These are phyloP conservation scores for Pythium folliculosum DNA, from an alignment of 352 stramenopile genomes.

Conservation along the genomic window DNA sequence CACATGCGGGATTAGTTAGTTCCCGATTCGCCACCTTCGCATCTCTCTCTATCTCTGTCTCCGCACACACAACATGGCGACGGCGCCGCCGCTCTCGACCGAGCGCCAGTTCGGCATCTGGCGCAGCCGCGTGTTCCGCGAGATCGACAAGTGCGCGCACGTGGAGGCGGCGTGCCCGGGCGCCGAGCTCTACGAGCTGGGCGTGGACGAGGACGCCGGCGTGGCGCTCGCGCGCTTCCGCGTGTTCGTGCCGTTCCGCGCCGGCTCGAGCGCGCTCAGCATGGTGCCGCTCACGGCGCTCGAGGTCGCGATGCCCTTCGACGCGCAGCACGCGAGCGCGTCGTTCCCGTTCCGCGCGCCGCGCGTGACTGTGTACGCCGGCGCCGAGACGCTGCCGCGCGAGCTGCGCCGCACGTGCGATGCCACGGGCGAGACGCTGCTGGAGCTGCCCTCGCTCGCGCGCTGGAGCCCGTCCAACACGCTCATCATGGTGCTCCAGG, in stretches of 20 bases:
- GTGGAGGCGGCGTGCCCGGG: conserved; percentile 35
- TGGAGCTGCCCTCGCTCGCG: conserved; percentile 55
- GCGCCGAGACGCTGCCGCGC: conserved; percentile 49
- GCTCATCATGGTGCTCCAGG: conserved; percentile 65
- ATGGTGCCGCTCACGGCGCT: conserved; percentile 64
- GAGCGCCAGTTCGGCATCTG: conserved; percentile 70
- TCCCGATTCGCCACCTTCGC: not conserved
- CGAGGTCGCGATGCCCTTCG: conserved; percentile 63
- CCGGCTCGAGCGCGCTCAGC: conserved; percentile 64
- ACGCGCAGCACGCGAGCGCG: conserved; percentile 22
- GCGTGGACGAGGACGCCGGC: conserved; percentile 51
- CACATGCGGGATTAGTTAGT: no score
- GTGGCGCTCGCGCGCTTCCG: conserved; percentile 59
- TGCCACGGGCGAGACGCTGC: conserved; percentile 30
- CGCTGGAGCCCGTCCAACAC: conserved; percentile 81
- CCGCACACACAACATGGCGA: not conserved
- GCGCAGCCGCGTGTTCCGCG: conserved; percentile 66
- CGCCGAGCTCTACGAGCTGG: conserved; percentile 45
- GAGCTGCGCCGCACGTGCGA: conserved; percentile 40
- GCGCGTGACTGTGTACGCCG: conserved; percentile 46
- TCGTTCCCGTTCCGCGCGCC: conserved; percentile 70
- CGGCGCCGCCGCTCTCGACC: conserved; percentile 9
- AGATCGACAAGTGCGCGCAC: conserved; percentile 68
- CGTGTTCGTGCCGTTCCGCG: conserved; percentile 76
- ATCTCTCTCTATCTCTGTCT: not conserved